Percentiles rank a stretch among this genome's conserved stretches.
These are phyloP conservation scores for Suhomyces bribrorum DNA, from an alignment of 1,139 yeast genomes.

Conservation along the genomic window DNA sequence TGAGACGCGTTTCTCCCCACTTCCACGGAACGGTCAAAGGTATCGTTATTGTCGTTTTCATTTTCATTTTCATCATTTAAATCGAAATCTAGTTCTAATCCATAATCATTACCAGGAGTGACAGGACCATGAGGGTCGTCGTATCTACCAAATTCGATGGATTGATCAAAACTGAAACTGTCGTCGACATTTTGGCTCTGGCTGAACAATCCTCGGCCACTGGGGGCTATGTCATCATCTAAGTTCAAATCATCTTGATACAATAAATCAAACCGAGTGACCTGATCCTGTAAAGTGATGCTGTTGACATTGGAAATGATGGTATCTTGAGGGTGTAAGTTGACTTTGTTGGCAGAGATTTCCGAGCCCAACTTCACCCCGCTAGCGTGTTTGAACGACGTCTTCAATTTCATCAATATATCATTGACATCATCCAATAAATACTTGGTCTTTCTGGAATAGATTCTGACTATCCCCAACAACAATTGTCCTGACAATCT, in stretches of 20 bases:
- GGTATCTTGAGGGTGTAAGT: slow-evolving; percentile 51
- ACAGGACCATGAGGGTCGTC: slow-evolving; percentile 21
- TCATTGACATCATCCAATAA: slow-evolving; percentile 84
- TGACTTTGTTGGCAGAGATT: slow-evolving; percentile 28
- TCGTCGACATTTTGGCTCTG: slow-evolving; percentile 17
- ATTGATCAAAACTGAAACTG: slow-evolving; percentile 39
- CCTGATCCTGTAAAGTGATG: slow-evolving; percentile 70
- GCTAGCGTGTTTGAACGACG: slow-evolving; percentile 59
- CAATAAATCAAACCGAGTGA: slow-evolving; percentile 74
- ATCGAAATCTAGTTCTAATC: slow-evolving; percentile 55
- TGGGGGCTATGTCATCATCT: slow-evolving; percentile 37
- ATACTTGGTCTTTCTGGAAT: slow-evolving; percentile 82
- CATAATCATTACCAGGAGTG: slow-evolving; percentile 42
- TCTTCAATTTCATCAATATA: slow-evolving; percentile 69
- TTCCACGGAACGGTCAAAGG: slow-evolving; percentile 33
- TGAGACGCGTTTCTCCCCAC: slow-evolving; percentile 46
- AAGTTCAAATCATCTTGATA: slow-evolving; percentile 64
- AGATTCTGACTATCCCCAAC: slow-evolving; percentile 86
- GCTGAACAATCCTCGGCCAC: slow-evolving; percentile 16
- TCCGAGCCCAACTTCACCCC: slow-evolving; percentile 36
- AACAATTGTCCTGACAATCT: slow-evolving; percentile 86
- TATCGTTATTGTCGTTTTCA: slow-evolving; percentile 13
- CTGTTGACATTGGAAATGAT: slow-evolving; percentile 56
- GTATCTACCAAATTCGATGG: slow-evolving; percentile 61
- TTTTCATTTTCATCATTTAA: slow-evolving; percentile 24